phyloP scores from a whole-genome alignment of 148 eudicot species.

The Chenopodium quinoa region DNA sequence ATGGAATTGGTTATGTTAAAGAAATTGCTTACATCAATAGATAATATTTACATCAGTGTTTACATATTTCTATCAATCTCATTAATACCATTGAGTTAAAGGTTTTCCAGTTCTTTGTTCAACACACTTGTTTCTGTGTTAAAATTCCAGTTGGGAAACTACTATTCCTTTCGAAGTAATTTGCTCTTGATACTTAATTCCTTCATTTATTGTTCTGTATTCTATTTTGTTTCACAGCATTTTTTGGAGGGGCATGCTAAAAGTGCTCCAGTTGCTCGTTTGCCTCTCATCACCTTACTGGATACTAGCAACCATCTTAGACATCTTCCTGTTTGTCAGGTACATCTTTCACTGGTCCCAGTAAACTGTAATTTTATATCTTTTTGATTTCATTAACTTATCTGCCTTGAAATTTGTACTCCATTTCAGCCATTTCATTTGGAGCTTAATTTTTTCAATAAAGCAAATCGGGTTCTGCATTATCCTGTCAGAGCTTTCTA shows the following conservation, averaged over 20 bases:
- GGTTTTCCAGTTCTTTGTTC: background rate
- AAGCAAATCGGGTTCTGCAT: slow-evolving; percentile 81
- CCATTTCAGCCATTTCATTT: slow-evolving; percentile 76
- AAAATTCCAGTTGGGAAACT: background rate
- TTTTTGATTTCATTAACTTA: slow-evolving; percentile 18
- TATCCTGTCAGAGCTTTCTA: slow-evolving; percentile 94
- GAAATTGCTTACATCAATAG: background rate
- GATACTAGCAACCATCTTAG: slow-evolving; percentile 69
- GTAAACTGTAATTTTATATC: background rate
- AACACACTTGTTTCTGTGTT: background rate
- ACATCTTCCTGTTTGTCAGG: slow-evolving; percentile 95
- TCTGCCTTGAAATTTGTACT: slow-evolving; percentile 10
- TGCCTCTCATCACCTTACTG: slow-evolving; percentile 81
- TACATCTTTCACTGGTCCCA: slow-evolving; percentile 28
- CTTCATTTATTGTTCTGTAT: background rate
- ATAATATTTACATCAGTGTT: background rate
- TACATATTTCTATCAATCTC: background rate
- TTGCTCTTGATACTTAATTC: background rate
- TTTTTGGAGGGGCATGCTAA: slow-evolving; percentile 97
- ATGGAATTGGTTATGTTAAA: background rate
- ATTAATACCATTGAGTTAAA: background rate
- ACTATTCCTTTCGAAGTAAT: background rate
- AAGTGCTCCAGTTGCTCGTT: slow-evolving; percentile 84
- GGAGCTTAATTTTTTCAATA: slow-evolving; percentile 91
- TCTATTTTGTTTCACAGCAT: slow-evolving; percentile 55